These are phyloP conservation scores for Trichoderma hamatum DNA, from an alignment of 2,329 filamentous ascomycete species.

Conservation along the genomic window DNA sequence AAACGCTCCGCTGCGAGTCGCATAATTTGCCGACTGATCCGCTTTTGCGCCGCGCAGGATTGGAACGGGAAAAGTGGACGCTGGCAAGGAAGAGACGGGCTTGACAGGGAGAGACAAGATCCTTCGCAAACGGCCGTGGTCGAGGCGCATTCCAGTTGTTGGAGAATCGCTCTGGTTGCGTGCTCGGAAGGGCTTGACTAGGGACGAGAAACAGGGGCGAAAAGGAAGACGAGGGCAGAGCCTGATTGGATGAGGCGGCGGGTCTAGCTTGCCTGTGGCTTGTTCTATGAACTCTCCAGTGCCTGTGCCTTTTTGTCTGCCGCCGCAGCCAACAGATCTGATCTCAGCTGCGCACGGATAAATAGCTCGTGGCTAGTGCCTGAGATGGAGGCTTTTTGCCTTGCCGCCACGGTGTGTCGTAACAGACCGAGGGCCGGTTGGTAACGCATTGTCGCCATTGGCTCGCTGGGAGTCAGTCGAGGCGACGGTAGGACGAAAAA, in stretches of 20 bases:
- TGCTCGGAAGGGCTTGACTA: not conserved
- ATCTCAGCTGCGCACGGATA: not conserved
- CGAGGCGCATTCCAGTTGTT: constrained; percentile 7
- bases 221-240: not conserved
- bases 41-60: constrained; percentile 1
- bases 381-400: constrained; percentile 5
- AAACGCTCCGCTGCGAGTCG: constrained; percentile 21
- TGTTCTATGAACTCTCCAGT: not conserved
- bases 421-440: not conserved
- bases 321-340: not conserved
- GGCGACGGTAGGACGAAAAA: not conserved
- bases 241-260: constrained; percentile 1
- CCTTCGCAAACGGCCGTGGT: constrained; percentile 4
- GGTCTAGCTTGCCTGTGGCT: constrained; percentile 4
- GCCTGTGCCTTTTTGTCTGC: not conserved
- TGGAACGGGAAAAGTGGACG: not conserved
- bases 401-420: constrained; percentile 1
- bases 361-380: not conserved
- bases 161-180: not conserved
- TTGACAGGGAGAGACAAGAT: not conserved
- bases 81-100: not conserved
- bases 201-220: not conserved
- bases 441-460: not conserved
- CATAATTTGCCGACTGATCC: constrained; percentile 22
- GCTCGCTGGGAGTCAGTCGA: not conserved